Evolutionary conservation across 2,329 filamentous ascomycete genomes (phyloP).

Genomic region (Aureobasidium melanogenum): DNA sequence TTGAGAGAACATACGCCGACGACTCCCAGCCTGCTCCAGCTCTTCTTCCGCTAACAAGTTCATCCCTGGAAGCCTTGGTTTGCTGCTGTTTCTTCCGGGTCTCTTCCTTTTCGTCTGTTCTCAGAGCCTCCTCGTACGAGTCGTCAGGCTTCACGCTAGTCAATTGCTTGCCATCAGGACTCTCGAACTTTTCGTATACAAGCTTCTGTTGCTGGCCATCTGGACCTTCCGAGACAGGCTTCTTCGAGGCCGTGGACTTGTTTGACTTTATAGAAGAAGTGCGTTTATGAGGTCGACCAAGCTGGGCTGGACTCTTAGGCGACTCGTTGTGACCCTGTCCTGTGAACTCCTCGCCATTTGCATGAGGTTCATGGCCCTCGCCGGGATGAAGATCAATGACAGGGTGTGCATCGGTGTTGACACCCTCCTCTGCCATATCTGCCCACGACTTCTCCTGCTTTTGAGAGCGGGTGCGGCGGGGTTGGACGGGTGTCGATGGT

Average conservation of each 20-base stretch:
- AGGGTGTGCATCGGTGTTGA: slow-evolving; percentile 6
- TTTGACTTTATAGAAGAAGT: slow-evolving; percentile 15
- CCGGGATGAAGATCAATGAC: not conserved
- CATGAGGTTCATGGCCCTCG: slow-evolving; percentile 16
- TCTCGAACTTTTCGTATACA: slow-evolving; percentile 36
- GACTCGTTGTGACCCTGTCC: slow-evolving; percentile 20
- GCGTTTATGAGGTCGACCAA: slow-evolving; percentile 22
- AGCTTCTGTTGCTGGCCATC: slow-evolving; percentile 19
- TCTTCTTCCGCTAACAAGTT: slow-evolving; percentile 43
- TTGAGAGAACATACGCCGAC: slow-evolving; percentile 31
- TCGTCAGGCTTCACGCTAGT: slow-evolving; percentile 35
- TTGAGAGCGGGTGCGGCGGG: not conserved
- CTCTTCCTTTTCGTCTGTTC: slow-evolving; percentile 22
- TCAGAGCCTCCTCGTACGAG: slow-evolving; percentile 28
- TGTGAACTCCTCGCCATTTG: slow-evolving; percentile 18
- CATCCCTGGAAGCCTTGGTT: slow-evolving; percentile 21
- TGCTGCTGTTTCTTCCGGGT: slow-evolving; percentile 17
- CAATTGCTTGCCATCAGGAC: slow-evolving; percentile 37
- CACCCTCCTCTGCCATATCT: slow-evolving; percentile 21
- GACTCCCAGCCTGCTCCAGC: slow-evolving; percentile 46
- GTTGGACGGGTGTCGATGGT: slow-evolving; percentile 16
- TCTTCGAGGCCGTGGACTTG: slow-evolving; percentile 6
- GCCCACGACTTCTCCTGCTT: slow-evolving; percentile 29
- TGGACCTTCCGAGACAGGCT: slow-evolving; percentile 14
- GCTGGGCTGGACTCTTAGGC: slow-evolving; percentile 20